These are phyloP conservation scores for Cairneyella variabilis DNA, from an alignment of 495 filamentous ascomycete species.

Conservation along the genomic window DNA sequence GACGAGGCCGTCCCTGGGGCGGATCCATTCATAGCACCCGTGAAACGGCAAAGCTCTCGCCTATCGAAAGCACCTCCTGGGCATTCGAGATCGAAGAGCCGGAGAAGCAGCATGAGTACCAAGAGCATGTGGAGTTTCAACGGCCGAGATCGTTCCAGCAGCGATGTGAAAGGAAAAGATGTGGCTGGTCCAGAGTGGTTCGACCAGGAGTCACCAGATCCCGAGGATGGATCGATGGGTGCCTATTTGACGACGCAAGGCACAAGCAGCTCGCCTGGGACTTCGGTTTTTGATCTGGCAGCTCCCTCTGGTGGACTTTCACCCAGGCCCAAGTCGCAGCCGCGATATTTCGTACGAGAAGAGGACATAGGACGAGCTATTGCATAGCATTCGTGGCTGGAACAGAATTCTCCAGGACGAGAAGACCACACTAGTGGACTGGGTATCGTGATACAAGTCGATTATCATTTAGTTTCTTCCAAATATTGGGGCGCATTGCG, in stretches of 20 bases:
- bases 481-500: slow-evolving; percentile 4
- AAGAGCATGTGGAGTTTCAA: slow-evolving; percentile 21
- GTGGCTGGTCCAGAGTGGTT: slow-evolving; percentile 14
- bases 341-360: background rate
- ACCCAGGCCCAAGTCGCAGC: slow-evolving; percentile 16
- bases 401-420: slow-evolving; percentile 1
- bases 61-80: slow-evolving; percentile 22
- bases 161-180: slow-evolving; percentile 11
- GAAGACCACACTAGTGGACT: background rate
- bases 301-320: slow-evolving; percentile 17
- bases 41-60: slow-evolving; percentile 22
- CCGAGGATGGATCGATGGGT: background rate
- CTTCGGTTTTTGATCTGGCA: slow-evolving; percentile 12
- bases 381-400: slow-evolving; percentile 18
- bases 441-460: background rate
- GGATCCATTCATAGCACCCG: slow-evolving; percentile 20
- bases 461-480: too few relatives aligned
- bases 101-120: slow-evolving; percentile 21
- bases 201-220: slow-evolving; percentile 15
- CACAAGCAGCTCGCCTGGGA: slow-evolving; percentile 17
- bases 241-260: slow-evolving; percentile 10
- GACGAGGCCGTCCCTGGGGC: slow-evolving; percentile 24
- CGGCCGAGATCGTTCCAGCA: slow-evolving; percentile 3
- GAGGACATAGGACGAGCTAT: slow-evolving; percentile 26
- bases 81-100: slow-evolving; percentile 20